Evolutionary conservation across 306 rosid species (phyloP).

Genomic region (Clitoria ternatea): DNA sequence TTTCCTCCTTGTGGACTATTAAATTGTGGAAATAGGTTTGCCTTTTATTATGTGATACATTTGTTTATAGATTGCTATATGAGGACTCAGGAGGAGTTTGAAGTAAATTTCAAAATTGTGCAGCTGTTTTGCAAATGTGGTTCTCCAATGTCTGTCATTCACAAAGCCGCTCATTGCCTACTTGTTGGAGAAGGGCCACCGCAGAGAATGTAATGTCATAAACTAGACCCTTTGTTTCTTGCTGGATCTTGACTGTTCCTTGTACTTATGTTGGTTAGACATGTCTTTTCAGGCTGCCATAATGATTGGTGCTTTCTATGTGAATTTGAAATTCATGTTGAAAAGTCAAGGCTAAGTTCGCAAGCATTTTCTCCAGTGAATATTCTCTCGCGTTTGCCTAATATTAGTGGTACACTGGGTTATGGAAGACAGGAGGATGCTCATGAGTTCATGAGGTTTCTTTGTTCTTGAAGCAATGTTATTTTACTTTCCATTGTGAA

Average conservation of each 20-base stretch:
- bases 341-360: conserved; percentile 47
- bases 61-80: neutral
- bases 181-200: conserved; percentile 76
- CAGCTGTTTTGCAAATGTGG: conserved; percentile 94
- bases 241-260: conserved; percentile 10
- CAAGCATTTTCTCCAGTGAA: conserved; percentile 75
- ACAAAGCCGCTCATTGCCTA: conserved; percentile 83
- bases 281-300: conserved; percentile 50
- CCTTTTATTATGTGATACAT: conserved; percentile 2
- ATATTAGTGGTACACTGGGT: conserved; percentile 77
- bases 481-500: neutral
- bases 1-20: conserved; percentile 79
- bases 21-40: conserved; percentile 81
- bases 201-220: conserved; percentile 52
- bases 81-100: neutral
- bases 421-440: conserved; percentile 95
- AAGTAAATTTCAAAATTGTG: conserved; percentile 13
- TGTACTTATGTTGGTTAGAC: neutral
- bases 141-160: conserved; percentile 83
- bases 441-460: conserved; percentile 90
- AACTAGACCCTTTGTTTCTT: neutral
- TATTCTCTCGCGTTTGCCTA: conserved; percentile 69
- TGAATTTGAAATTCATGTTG: conserved; percentile 73
- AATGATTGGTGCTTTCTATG: conserved; percentile 88
- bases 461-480: conserved; percentile 6